These are phyloP conservation scores for Suhomyces choctaworum DNA, from an alignment of 1,139 yeast species.

Conservation along the genomic window DNA sequence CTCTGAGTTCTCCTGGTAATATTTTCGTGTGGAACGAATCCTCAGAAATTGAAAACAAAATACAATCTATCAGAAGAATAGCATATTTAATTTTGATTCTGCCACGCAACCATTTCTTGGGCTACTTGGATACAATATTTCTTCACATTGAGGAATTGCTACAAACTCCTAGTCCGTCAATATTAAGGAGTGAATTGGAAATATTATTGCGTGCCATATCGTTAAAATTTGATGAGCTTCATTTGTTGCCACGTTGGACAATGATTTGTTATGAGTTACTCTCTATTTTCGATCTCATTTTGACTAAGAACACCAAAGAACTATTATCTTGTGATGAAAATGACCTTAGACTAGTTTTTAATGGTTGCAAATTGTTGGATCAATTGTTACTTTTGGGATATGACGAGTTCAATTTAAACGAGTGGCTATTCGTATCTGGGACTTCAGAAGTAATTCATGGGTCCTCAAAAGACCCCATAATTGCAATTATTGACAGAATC, in stretches of 20 bases:
- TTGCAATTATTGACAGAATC: slow-evolving; percentile 52
- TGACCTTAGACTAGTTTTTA: slow-evolving; percentile 47
- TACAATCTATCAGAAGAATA: slow-evolving; percentile 55
- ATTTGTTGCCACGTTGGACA: slow-evolving; percentile 72
- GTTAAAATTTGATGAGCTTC: slow-evolving; percentile 61
- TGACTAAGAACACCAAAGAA: slow-evolving; percentile 28
- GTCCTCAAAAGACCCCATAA: slow-evolving; percentile 28
- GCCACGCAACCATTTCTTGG: slow-evolving; percentile 57
- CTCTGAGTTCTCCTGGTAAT: slow-evolving; percentile 52
- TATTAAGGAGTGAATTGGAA: slow-evolving; percentile 49
- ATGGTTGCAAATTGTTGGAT: slow-evolving; percentile 78
- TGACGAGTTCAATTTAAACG: slow-evolving; percentile 79
- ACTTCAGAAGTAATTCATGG: slow-evolving; percentile 62
- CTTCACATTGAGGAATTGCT: slow-evolving; percentile 49
- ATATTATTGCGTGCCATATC: slow-evolving; percentile 63
- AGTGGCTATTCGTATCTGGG: slow-evolving; percentile 84
- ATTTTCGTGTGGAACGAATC: slow-evolving; percentile 75
- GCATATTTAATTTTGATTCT: slow-evolving; percentile 62
- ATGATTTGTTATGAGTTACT: slow-evolving; percentile 62
- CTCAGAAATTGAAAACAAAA: slow-evolving; percentile 57
- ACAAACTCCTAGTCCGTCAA: slow-evolving; percentile 31
- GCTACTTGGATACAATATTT: slow-evolving; percentile 50
- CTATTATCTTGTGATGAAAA: slow-evolving; percentile 32
- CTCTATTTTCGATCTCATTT: slow-evolving; percentile 47
- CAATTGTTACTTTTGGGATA: slow-evolving; percentile 61